Base-by-base conservation (phyloP, 2,329 filamentous ascomycete genomes). In the Scedosporium boydii region DNA sequence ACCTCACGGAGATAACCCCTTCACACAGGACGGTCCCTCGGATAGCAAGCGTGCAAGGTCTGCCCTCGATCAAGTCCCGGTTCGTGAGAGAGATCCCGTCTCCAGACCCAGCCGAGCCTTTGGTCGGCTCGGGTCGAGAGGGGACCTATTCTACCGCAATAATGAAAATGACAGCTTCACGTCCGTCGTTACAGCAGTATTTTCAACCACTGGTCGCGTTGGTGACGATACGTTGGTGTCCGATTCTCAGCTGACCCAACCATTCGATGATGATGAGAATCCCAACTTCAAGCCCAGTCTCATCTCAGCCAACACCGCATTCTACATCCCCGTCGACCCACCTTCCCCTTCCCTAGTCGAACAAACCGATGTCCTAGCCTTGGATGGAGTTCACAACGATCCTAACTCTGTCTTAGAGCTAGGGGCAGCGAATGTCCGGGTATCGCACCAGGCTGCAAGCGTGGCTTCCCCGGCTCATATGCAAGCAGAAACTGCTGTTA, bases 61-160 rank as follows among this genome's bases (percentile, higher is more conserved):
- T 10, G 51, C 51, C 18, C 60, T 61, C 14, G 60, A 61, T 23
- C 23, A 44, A 27, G 60, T 56, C 14, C 51, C 60, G 18, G 48
- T 61, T 29, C 51, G 51, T 14, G 51, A 23, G 12, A 55, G 23
- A 55, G 12, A 23, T 3, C 18, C 18, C 7, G 12, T 23, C 18
- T 14, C 23, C 23, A 23, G 18, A 14, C 18, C 23, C 21, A 55
- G 10, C 23, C 51, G 51, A 55, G 1, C 51, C 23, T 55, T 55
- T 26, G 7, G 21, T 23, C 51, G 18, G 51, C 23, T 23, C 4
- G 12, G n/a, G 23, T 7, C 9, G 18, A 6, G 44, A 41, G 38
- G 29, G 12, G 23, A 46, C n/a, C 46, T 18, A 18, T 18, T 38
- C 56, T 46, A 27, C 48, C 14, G 3, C 23, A 16, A 41, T 29